Evolutionary conservation across 116 monocot species (phyloP).

Genomic region (Trichopus zeylanicus): DNA sequence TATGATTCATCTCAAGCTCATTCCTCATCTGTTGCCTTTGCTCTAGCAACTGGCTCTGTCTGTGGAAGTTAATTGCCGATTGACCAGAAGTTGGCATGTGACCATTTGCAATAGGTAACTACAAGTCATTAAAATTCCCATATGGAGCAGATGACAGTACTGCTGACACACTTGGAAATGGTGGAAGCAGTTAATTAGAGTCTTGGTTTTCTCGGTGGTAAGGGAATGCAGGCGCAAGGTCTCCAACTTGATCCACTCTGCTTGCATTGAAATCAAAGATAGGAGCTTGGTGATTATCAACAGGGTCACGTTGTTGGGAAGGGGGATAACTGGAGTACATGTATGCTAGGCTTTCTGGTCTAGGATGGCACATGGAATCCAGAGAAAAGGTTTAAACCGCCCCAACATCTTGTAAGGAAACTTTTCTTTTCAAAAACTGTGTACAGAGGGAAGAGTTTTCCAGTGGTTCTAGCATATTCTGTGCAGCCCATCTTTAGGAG

Average conservation of each 20-base stretch:
- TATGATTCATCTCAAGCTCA: constrained; percentile 21
- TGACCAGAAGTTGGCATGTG: constrained; percentile 1
- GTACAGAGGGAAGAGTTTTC: constrained; percentile 3
- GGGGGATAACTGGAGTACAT: constrained; percentile 14
- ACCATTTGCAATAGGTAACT: constrained; percentile 17
- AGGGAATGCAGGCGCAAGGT: constrained; percentile 16
- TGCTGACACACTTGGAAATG: constrained; percentile 19
- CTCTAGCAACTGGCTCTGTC: constrained; percentile 24
- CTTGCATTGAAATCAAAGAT: constrained; percentile 24
- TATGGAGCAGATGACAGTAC: constrained; percentile 25
- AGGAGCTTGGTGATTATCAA: constrained; percentile 8
- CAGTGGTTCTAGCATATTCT: neutral
- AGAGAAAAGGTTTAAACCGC: too few species aligned
- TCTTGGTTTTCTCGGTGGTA: too few species aligned
- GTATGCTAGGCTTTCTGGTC: constrained; percentile 12
- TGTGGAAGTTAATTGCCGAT: constrained; percentile 20
- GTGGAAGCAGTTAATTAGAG: too few species aligned
- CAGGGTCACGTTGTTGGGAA: constrained; percentile 10
- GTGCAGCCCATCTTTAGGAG: constrained; percentile 5
- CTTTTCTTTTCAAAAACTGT: constrained; percentile 3
- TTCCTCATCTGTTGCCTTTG: constrained; percentile 28
- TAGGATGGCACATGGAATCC: constrained; percentile 9
- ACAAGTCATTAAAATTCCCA: constrained; percentile 18
- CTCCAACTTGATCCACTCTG: constrained; percentile 12
- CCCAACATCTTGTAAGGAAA: too few species aligned